These are phyloP conservation scores for Aspergillus bertholletiae DNA, from an alignment of 495 filamentous ascomycete species.

Conservation along the genomic window DNA sequence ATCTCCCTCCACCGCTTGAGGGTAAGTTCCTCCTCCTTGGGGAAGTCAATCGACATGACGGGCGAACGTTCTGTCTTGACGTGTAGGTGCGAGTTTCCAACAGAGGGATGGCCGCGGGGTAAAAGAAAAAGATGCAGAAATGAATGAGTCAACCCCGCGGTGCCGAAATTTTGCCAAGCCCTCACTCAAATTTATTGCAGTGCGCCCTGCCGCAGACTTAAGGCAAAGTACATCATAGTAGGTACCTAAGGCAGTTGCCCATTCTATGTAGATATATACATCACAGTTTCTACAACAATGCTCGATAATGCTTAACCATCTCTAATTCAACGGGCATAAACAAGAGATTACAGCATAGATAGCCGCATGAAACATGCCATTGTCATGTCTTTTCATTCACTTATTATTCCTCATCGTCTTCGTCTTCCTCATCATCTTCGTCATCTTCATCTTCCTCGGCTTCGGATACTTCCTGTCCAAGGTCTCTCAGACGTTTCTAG, in stretches of 20 bases:
- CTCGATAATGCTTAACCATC: no score
- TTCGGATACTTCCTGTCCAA: conserved; percentile 74
- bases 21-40: conserved; percentile 80
- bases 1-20: conserved; percentile 85
- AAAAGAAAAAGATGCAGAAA: conserved; percentile 18
- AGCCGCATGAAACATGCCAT: neutral
- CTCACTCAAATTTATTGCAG: neutral
- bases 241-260: neutral
- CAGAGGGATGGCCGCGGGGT: conserved; percentile 22
- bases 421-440: conserved; percentile 58
- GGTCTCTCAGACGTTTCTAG: conserved; percentile 66
- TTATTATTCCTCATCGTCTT: conserved; percentile 15
- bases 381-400: neutral
- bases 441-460: conserved; percentile 71
- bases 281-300: neutral
- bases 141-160: conserved; percentile 36
- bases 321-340: neutral
- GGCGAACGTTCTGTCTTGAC: conserved; percentile 14
- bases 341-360: neutral
- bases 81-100: conserved; percentile 16
- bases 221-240: neutral
- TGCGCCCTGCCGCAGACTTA: neutral
- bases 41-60: conserved; percentile 85
- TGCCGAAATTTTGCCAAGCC: conserved; percentile 23
- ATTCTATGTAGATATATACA: neutral